Conservation (phyloP, 139 green algal species). For the Marvania coccoides region DNA sequence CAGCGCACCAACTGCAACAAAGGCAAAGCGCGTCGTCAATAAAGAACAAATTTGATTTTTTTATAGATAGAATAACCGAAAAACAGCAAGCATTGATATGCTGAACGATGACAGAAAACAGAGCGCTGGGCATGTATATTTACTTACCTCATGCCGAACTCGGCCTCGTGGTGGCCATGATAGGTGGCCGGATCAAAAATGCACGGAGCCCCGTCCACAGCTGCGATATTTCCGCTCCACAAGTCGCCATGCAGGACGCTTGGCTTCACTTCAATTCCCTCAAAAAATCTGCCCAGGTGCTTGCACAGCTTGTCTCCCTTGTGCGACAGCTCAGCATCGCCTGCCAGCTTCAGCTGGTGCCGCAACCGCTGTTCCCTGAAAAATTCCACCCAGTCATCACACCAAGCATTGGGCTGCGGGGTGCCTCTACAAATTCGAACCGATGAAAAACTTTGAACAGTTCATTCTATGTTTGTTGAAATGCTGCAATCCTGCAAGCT, state of each 20-base stretch:
- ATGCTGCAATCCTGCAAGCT: background rate
- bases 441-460: background rate
- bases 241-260: slow-evolving; percentile 91
- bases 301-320: slow-evolving; percentile 63
- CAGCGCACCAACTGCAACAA: slow-evolving; percentile 38
- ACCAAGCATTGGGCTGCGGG: slow-evolving; percentile 90
- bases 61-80: background rate
- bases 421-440: slow-evolving; percentile 43
- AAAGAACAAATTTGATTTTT: background rate
- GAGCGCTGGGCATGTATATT: no score
- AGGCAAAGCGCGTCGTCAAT: background rate
- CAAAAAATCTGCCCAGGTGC: slow-evolving; percentile 76
- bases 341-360: slow-evolving; percentile 57
- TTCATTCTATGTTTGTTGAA: background rate
- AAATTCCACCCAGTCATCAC: slow-evolving; percentile 76
- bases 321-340: slow-evolving; percentile 44
- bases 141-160: slow-evolving; percentile 97
- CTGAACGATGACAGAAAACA: slow-evolving; percentile 73
- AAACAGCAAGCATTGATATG: background rate
- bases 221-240: slow-evolving; percentile 92
- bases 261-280: slow-evolving; percentile 39
- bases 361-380: slow-evolving; percentile 61
- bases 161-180: slow-evolving; percentile 91
- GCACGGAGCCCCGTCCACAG: slow-evolving; percentile 48
- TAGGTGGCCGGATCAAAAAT: slow-evolving; percentile 86